Evolutionary conservation across 768 basidiomycete genomes (phyloP).

Genomic region (Collybia sp.): DNA sequence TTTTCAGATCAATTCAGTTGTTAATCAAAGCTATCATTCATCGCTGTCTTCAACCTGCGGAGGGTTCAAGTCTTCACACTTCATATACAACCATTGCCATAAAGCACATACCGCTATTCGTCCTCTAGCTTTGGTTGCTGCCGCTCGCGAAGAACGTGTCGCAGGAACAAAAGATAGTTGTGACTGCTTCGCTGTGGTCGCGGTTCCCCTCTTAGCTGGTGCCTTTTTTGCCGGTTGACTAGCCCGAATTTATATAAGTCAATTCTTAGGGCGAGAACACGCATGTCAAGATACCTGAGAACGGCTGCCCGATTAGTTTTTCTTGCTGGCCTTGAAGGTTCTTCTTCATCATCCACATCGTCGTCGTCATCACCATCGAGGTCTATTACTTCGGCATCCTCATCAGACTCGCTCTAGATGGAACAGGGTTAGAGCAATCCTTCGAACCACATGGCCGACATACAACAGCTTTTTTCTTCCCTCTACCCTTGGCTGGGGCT

Average conservation of each 20-base stretch:
- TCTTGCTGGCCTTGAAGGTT: constrained; percentile 42
- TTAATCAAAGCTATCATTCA: too few species aligned
- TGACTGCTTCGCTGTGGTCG: constrained; percentile 47
- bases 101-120: constrained; percentile 47
- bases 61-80: too few species aligned
- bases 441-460: constrained; percentile 1
- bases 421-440: too few species aligned
- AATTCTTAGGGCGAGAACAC: too few species aligned
- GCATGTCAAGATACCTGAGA: constrained; percentile 42
- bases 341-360: constrained; percentile 48
- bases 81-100: neutral
- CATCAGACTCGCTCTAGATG: constrained; percentile 38
- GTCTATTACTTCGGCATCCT: constrained; percentile 49
- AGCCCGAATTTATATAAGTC: too few species aligned
- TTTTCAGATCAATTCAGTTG: too few species aligned
- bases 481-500: constrained; percentile 43
- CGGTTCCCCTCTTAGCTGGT: constrained; percentile 47
- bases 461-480: constrained; percentile 46
- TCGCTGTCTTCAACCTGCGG: too few species aligned
- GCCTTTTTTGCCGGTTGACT: constrained; percentile 40
- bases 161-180: constrained; percentile 63
- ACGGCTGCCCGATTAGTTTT: constrained; percentile 62
- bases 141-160: constrained; percentile 54
- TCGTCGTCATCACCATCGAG: constrained; percentile 54
- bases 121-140: constrained; percentile 63